Conservation (phyloP, 2,329 filamentous ascomycete genomes). For the Cladobotryum protrusum region DNA sequence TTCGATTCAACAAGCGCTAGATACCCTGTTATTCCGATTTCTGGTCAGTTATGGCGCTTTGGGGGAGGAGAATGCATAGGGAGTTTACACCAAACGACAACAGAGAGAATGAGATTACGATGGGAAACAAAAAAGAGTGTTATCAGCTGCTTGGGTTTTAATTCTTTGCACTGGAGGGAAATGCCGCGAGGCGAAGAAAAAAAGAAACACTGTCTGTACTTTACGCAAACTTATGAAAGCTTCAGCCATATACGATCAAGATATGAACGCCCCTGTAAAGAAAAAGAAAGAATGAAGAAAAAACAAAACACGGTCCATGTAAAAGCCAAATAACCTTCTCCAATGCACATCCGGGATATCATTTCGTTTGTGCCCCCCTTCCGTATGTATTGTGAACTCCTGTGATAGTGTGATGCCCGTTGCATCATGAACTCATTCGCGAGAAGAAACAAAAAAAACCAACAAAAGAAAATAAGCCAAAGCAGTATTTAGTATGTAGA, state of each 20-base stretch:
- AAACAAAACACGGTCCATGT: neutral
- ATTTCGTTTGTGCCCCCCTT: no score
- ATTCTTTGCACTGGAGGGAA: neutral
- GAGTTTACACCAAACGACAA: neutral
- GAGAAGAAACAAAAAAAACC: neutral
- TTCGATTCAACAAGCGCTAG: constrained; percentile 8
- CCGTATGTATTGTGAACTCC: no score
- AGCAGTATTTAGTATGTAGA: neutral
- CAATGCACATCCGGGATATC: no score
- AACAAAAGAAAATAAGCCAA: neutral
- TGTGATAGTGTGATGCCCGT: no score
- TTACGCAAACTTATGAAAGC: neutral
- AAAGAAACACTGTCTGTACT: neutral
- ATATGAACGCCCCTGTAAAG: neutral
- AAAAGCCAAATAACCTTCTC: neutral
- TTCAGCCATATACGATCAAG: neutral
- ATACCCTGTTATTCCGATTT: constrained; percentile 12
- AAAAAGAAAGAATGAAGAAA: no score
- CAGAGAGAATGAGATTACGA: neutral
- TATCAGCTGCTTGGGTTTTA: neutral
- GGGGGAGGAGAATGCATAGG: neutral
- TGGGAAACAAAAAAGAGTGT: neutral
- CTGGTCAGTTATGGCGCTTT: constrained; percentile 5
- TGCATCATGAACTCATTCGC: no score
- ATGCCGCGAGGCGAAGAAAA: neutral